Evolutionary conservation across 2,329 filamentous ascomycete genomes (phyloP).

Genomic region (Penicillium griseofulvum): DNA sequence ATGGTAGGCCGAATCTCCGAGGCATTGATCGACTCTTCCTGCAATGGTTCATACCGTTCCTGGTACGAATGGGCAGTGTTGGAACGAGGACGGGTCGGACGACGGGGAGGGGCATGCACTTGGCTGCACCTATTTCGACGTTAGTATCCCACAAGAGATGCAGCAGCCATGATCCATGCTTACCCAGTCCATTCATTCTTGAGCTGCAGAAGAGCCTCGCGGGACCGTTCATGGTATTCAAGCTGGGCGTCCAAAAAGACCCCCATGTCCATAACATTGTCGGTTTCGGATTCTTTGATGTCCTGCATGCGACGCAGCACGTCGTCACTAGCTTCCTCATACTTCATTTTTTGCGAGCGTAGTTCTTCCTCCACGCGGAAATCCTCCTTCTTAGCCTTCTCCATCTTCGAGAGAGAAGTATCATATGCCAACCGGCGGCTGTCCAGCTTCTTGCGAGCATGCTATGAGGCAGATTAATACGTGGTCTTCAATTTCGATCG

Average conservation of each 20-base stretch:
- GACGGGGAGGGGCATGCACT: slow-evolving; percentile 37
- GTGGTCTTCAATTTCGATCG: background rate
- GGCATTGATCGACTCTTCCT: slow-evolving; percentile 53
- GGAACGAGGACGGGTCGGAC: slow-evolving; percentile 55
- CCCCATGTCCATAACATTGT: slow-evolving; percentile 75
- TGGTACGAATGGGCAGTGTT: slow-evolving; percentile 64
- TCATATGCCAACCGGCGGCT: slow-evolving; percentile 86
- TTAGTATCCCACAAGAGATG: slow-evolving; percentile 15
- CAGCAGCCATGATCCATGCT: slow-evolving; percentile 19
- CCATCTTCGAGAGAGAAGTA: slow-evolving; percentile 81
- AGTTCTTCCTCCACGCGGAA: slow-evolving; percentile 91
- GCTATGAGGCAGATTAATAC: slow-evolving; percentile 43
- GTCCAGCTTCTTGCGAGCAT: slow-evolving; percentile 90
- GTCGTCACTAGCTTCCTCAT: slow-evolving; percentile 91
- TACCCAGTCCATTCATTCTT: slow-evolving; percentile 67
- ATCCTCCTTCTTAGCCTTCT: slow-evolving; percentile 91
- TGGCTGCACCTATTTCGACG: slow-evolving; percentile 1
- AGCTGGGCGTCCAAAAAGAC: slow-evolving; percentile 85
- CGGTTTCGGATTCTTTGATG: slow-evolving; percentile 85
- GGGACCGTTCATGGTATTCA: slow-evolving; percentile 85
- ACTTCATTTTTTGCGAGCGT: slow-evolving; percentile 87
- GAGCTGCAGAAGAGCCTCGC: slow-evolving; percentile 72
- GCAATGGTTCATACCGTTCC: slow-evolving; percentile 57
- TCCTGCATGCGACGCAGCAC: slow-evolving; percentile 91
- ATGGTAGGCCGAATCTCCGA: slow-evolving; percentile 55